Base-by-base conservation (phyloP, 2,329 filamentous ascomycete genomes). In the Alternaria infectoria region DNA sequence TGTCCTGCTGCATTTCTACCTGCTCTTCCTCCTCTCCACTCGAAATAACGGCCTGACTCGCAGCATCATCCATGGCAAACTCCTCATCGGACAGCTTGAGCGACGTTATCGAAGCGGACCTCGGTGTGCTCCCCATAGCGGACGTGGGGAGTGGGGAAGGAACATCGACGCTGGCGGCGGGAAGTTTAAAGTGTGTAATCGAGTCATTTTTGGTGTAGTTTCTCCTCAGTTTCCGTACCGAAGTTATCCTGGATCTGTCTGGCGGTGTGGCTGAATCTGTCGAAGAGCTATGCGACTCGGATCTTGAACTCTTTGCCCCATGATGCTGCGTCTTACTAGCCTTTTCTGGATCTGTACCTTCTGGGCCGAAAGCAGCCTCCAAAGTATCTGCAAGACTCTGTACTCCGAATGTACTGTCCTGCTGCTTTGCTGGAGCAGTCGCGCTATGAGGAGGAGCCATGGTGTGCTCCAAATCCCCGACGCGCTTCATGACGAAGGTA, bases 401-500 rank as follows among this genome's bases (percentile, higher is more conserved):
- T 2, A 89, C 86, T 4, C 87, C 87, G 72, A 85, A 88, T 46
- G 82, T 83, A 70, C 82, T 85, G 36, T 86, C 83, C 46, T 66
- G 66, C 46, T 64, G 66, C 28, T 62, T 73, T 43, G 43, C 64
- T 45, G 59, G 23, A 15, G 63, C 32, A 12, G 69, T 59, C 17
- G 68, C 62, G 28, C 50, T 63, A 23, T 71, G 68, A 13, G 73
- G 72, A 5, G 73, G 75, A 11, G 70, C 61, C n/a, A 77, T 67
- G 25, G 77, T 78, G 25, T 76, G 75, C 63, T 86, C 81, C 69
- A 85, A 76, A 56, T 86, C 83, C 61, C 82, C 80, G 70, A 85
- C 86, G 67, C 84, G 86, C 64, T 84, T 82, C 65, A 90, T 80
- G 76, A 89, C 89, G 82, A 89, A 89, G 55, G 86, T 86, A 54